Base-by-base conservation (phyloP, 305 asterid species). In the Petunia hybrid region DNA sequence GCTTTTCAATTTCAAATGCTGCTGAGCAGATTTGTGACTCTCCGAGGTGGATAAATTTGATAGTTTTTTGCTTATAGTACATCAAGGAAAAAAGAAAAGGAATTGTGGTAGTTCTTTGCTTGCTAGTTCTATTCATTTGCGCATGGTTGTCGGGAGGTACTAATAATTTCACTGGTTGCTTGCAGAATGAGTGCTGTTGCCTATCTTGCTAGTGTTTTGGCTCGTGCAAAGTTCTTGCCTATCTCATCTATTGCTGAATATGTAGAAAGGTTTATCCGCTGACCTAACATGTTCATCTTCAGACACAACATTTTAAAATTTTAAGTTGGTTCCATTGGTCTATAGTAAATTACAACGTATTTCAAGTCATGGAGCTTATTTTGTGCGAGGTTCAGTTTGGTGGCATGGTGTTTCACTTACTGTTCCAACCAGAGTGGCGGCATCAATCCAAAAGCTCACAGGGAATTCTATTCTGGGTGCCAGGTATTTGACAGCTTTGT, bases 101-200 rank as follows among this genome's bases (percentile, higher is more conserved):
- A 0, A 5, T 35, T 68, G 14, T 68, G 56, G 40, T 68, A 42
- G 56, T 41, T 67, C 3, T 68, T 40, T 68, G 14, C 4, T n/a
- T 42, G 41, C 55, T 42, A 68, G 55, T 42, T 68, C n/a, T 68
- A 68, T 42, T 68, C 7, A 68, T 42, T 68, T 68, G 43, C 57
- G 36, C 77, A 71, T 46, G 61, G 62, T 36, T 71, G 45, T 48
- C 48, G 16, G 77, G 78, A 80, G 38, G 51, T 78, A 38, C 56
- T 84, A 64, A 77, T 43, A 56, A 41, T 76, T 65, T 81, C 42
- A 35, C 43, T 75, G 77, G 48, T 65, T 59, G 55, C 46, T 70
- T 93, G 97, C 97, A 96, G 99, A 87, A 92, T 94, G 97, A 91
- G 98, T 74, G 97, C 98, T 83, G 94, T 91, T 82, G 92, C 98